Evolutionary conservation across 768 basidiomycete species (phyloP), one percentile per base, ranked within the genome.

Genomic region (Crucibulum laeve): DNA sequence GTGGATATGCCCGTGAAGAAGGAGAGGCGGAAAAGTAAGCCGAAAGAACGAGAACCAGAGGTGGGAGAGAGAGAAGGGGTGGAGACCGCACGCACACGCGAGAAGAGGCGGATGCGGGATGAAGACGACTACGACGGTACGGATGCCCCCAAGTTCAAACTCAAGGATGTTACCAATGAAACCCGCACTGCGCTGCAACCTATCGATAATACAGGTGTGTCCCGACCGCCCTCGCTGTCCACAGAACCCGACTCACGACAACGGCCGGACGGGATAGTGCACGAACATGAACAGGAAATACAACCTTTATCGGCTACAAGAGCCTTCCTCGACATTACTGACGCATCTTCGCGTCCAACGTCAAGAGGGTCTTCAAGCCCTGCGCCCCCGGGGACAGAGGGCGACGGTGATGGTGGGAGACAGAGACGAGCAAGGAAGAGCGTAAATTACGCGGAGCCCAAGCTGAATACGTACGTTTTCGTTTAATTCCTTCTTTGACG

Each of bases 381-480:
- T 17, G 47, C 58, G 21, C 67, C 71, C 22, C 51, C 65, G 26
- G 60, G 54, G 6, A 55, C 67, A 13, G 64, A 67, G 44, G 10
- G 23, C 48, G 55, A 61, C 37, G 57, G 63, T 18, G 53, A 42
- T 51, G 71, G 53, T 60, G 79, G 55, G 56, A 77, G 75, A 64
- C 82, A 73, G 67, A 76, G 65, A 56, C 65, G 84, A 40, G 59
- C 72, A 15, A 73, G 90, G 37, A 91, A 84, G 66, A 90, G 89
- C 52, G 69, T 92, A 37, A 91, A 91, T 59, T 91, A 92, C 51
- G 70, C 89, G 0, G 90, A 92, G 56, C 90, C 90, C 8, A 92
- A 91, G 58, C 73, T 92, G 18, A 91, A 91, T 60, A 91, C 87
- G 87, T 88, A 57, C 40, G 82, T 79, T 22, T 25, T 30, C n/a